Evolutionary conservation across 2,329 filamentous ascomycete species (phyloP), one percentile per base, ranked within the genome.

Genomic region (Zasmidium angulare): DNA sequence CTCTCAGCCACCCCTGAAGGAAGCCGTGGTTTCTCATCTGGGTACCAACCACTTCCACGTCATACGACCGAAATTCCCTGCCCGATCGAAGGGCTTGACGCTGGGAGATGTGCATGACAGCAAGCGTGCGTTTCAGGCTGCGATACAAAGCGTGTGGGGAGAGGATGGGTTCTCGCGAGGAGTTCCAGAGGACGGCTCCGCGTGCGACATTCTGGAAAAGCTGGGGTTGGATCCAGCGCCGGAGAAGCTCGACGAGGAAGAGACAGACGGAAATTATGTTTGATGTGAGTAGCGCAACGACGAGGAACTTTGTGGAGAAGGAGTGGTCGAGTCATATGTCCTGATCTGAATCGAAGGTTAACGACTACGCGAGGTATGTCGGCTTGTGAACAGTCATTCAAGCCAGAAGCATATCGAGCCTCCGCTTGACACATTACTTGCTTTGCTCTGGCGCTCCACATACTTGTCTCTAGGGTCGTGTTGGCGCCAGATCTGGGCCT

Each of bases 91-190:
- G 17, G 51, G 51, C 2, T 7, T 53, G 12, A 53, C 51, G 9
- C 19, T 53, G n/a, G 4, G 43, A 7, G 51, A 53, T 19, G 19
- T 53, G 19, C 26, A 29, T 29, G 6, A 11, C 11, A 29, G 26
- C 11, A 29, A 29, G 11, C 26, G 26, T 11, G 26, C 26, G 11
- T 29, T 29, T 11, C 2, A n/a, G 9, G 36, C 19, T 46, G 46
- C 12, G 10, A 21, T 12, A 31, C 14, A 22, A n/a, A 19, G 4
- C 1, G 22, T 53, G n/a, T 53, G 26, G 50, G 50, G 29, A 11
- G 50, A 43, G 12, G 50, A 53, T 40, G 50, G 50, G 11, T 53
- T 53, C 31, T 29, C 50, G 50, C 11, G 36, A 3, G 36, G 36
- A 14, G 6, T 43, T 17, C 36, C 36, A 19, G 36, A 17, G 12